Base-by-base conservation (phyloP, 2,329 filamentous ascomycete genomes). In the Xylariaceae sp. region DNA sequence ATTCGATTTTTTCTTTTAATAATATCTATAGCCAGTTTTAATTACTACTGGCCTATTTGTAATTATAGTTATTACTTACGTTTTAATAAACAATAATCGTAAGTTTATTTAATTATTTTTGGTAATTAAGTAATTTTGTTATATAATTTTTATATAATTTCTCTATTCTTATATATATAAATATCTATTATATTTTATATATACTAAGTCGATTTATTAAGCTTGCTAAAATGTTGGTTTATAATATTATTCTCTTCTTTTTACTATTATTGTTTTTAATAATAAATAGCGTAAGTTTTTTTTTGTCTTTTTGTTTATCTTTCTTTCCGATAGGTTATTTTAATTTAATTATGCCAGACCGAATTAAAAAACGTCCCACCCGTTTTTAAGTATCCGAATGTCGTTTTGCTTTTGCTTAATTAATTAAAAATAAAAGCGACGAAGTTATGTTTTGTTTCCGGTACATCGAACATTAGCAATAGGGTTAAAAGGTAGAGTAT, bases 271-370 rank as follows among this genome's bases (percentile, higher is more conserved):
- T 29, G 14, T 29, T 29, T 29, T 8, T 29, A 29, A 29, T 29
- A 29, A 29, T 29, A 29, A 29, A 29, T 8, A 29, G 25, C 14
- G 14, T 29, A 36, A 36, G 34, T 36, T 7, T 20, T 36, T 36
- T 36, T 36, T 36, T 10, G 19, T 10, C 16, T 20, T 36, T 17
- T 17, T 36, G 7, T 36, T 20, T 20, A 16, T 36, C 10, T 10
- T 8, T 36, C 7, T 36, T 16, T 8, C 7, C 19, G 10, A 7
- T 16, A 16, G 19, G 17, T 4, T 61, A 66, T 16, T 29, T 14
- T 29, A 29, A 29, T 14, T 29, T 29, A 29, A n/a, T 29, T 29
- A 29, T 29, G 14, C 14, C 14, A 29, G 25, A 29, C 14, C 14
- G 14, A 8, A 29, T 29, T 29, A 8, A 8, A 14, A 29, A 29